Base-by-base conservation (phyloP, 805 yeast genomes). In the Yarrowia divulgata region DNA sequence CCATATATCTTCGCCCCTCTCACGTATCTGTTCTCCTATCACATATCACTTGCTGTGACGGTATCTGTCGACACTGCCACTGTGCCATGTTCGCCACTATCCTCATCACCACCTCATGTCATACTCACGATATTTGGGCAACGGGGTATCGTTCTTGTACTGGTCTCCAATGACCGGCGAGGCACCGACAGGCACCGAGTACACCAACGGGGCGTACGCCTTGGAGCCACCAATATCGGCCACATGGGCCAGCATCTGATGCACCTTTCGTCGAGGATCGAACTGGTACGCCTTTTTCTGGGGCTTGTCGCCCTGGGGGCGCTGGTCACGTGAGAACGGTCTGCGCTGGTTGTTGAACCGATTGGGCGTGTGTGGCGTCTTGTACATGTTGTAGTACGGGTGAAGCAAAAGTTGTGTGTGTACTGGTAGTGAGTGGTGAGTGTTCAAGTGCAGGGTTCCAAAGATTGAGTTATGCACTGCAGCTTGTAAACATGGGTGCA, bases 141-240 rank as follows among this genome's bases (percentile, higher is more conserved):
- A 68, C 12, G 74, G 73, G 16, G 74, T 62, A 14, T 76, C 77
- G 42, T 70, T 72, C n/a, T 70, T 73, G 71, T 73, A 75, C 58
- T 74, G 76, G 29, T 73, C 74, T 19, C 73, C 71, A 4, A 70
- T 64, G 8, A 74, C 60, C 34, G 71, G 72, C 3, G 71, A 63
- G 1, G 74, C 72, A 0, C 70, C 71, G 1, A 45, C 50, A 45
- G 76, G 74, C 39, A 71, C 55, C 3, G 64, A 23, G 67, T 77
- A 77, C 14, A 74, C 77, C 34, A 77, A 70, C 16, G 77, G 74
- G n/a, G 76, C 74, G 60, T 72, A 73, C 8, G 76, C 72, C 49
- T 71, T 71, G 6, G 78, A 76, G 13, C 71, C 63, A 12, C 72
- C 74, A 19, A 69, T 70, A 34, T 70, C 67, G 37, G 73, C 71